Evolutionary conservation across 2,329 filamentous ascomycete genomes (phyloP).

Genomic region (Paecilomyces niveus): DNA sequence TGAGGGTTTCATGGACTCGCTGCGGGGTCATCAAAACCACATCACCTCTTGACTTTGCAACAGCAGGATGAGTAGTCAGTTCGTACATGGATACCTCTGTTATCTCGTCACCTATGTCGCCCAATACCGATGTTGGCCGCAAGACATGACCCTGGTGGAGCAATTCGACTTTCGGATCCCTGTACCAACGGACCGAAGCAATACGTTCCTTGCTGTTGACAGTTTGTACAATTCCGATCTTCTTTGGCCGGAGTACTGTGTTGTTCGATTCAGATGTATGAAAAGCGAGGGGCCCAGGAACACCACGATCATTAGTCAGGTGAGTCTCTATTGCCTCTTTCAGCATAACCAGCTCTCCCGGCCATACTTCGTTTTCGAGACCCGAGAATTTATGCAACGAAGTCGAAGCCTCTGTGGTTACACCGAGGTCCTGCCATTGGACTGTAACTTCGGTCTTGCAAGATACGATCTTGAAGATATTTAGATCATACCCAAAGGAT

Average conservation of each 20-base stretch:
- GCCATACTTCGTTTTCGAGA: conserved; percentile 50
- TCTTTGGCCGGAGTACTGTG: conserved; percentile 32
- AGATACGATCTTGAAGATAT: conserved; percentile 47
- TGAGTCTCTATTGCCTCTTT: conserved; percentile 30
- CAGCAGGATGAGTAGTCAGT: conserved; percentile 42
- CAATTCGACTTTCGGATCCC: conserved; percentile 29
- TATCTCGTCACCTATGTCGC: conserved; percentile 31
- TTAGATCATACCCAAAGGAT: conserved; percentile 51
- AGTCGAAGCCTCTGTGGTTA: conserved; percentile 40
- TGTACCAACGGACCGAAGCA: conserved; percentile 50
- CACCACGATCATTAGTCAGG: conserved; percentile 4
- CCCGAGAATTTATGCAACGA: conserved; percentile 25
- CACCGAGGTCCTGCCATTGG: conserved; percentile 52
- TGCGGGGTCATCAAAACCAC: conserved; percentile 44
- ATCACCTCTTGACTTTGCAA: conserved; percentile 46
- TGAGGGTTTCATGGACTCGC: conserved; percentile 9
- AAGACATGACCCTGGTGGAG: conserved; percentile 25
- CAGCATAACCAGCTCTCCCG: conserved; percentile 48
- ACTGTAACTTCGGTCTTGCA: conserved; percentile 46
- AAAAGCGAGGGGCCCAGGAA: conserved; percentile 1
- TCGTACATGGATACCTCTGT: conserved; percentile 55
- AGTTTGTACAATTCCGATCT: conserved; percentile 51
- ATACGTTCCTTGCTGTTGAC: conserved; percentile 51
- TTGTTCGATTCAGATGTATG: not conserved
- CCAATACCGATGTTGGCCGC: conserved; percentile 37